A percentile compares a stretch with the other conserved stretches of the same genome.
phyloP scores from a whole-genome alignment of 2,329 filamentous ascomycete genomes.

The Botryotinia globosa region DNA sequence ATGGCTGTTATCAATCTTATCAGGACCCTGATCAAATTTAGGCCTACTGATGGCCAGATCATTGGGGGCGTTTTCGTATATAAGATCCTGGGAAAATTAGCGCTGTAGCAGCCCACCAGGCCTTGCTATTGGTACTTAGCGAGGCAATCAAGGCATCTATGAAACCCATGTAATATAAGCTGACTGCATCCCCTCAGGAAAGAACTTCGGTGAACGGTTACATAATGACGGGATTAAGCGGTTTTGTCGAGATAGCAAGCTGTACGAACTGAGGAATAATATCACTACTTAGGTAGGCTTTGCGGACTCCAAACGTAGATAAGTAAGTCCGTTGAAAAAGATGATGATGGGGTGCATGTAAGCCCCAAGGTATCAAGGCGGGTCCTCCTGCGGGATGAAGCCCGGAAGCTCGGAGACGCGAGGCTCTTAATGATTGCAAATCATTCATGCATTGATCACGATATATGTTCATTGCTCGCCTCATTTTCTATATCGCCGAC shows the following conservation, averaged over 20 bases:
- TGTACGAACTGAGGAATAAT: not conserved
- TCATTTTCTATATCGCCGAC: not conserved
- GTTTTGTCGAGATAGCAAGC: not conserved
- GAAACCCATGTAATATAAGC: not conserved
- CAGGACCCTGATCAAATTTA: not conserved
- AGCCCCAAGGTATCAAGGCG: not conserved
- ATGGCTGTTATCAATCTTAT: not conserved
- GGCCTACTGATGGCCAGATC: not conserved
- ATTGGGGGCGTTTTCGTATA: not conserved
- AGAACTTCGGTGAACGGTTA: not conserved
- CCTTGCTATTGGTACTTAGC: not conserved
- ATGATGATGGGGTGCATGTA: not conserved
- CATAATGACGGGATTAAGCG: not conserved
- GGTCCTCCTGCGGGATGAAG: not conserved
- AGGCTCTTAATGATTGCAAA: not conserved
- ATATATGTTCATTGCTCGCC: not conserved
- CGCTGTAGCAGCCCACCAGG: no score
- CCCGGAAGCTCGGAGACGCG: not conserved
- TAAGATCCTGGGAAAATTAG: not conserved
- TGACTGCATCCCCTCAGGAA: not conserved
- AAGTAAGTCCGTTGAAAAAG: not conserved
- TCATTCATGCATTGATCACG: not conserved
- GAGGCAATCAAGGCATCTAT: not conserved
- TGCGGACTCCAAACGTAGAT: not conserved
- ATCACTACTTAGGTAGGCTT: not conserved